phyloP scores from a whole-genome alignment of 257 asterid genomes.

The Fraxinus americana region DNA sequence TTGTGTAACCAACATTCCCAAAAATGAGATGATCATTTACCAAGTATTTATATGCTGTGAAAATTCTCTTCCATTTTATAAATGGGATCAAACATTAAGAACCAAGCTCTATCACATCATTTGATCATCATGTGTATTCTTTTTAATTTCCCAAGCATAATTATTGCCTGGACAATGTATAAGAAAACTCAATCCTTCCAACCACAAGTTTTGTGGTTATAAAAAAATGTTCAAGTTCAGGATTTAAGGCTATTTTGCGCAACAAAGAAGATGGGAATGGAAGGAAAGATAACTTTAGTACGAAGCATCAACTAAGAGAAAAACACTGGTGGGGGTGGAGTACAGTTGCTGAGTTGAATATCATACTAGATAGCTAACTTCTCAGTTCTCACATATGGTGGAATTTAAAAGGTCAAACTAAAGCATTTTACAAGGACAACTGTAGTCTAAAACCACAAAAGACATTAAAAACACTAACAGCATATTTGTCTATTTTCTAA shows the following conservation, averaged over 20 bases:
- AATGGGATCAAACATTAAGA: neutral
- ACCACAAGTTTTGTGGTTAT: neutral
- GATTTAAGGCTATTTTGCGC: neutral
- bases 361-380: no score
- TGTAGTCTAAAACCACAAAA: neutral
- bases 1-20: neutral
- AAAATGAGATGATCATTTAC: neutral
- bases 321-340: no score
- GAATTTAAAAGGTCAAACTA: neutral
- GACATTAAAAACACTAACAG: neutral
- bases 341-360: no score
- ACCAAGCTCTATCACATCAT: constrained; percentile 9
- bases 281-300: no score
- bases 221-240: neutral
- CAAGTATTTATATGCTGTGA: neutral
- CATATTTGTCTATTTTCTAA: neutral
- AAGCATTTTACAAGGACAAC: neutral
- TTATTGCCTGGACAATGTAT: neutral
- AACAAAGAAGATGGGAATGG: neutral
- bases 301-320: no score
- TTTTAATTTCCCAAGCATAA: neutral
- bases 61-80: constrained; percentile 8
- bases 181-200: neutral
- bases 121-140: constrained; percentile 6
- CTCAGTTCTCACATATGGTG: neutral